Conservation (phyloP, 176 grass and related monocot species). For the Leersia perrieri region DNA sequence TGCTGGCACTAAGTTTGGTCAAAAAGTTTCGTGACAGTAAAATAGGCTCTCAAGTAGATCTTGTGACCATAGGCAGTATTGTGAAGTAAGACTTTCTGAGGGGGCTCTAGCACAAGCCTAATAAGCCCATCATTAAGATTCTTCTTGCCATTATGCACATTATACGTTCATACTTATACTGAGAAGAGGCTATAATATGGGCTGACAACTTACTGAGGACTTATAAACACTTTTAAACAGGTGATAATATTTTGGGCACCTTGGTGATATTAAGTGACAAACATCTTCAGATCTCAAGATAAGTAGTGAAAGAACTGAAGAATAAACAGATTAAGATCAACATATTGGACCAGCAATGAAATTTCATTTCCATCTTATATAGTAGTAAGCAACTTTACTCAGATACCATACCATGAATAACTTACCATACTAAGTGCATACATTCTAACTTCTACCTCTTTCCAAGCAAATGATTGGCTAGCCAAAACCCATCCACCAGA, state of each 20-base stretch:
- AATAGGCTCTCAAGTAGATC: background rate
- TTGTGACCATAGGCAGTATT: background rate
- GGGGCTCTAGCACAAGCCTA: background rate
- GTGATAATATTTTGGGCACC: background rate
- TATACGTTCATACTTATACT: background rate
- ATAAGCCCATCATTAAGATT: conserved; percentile 9
- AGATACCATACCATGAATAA: background rate
- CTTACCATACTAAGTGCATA: conserved; percentile 88
- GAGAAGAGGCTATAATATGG: background rate
- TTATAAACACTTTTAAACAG: background rate
- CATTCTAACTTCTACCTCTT: conserved; percentile 86
- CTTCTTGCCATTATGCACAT: background rate
- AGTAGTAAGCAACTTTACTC: background rate
- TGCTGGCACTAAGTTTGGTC: background rate
- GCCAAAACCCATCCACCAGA: conserved; percentile 56
- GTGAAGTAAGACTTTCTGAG: background rate
- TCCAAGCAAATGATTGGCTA: conserved; percentile 77
- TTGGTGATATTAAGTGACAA: background rate
- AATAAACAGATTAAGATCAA: background rate
- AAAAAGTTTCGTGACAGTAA: background rate
- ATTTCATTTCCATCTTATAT: conserved; percentile 18
- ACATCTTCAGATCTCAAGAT: background rate
- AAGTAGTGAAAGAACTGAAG: background rate
- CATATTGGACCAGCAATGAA: conserved; percentile 18
- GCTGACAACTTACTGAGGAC: background rate